A percentile compares a stretch with the other conserved stretches of the same genome.
These are phyloP conservation scores for Salix viminalis DNA, from an alignment of 345 rosid species.

Conservation along the genomic window DNA sequence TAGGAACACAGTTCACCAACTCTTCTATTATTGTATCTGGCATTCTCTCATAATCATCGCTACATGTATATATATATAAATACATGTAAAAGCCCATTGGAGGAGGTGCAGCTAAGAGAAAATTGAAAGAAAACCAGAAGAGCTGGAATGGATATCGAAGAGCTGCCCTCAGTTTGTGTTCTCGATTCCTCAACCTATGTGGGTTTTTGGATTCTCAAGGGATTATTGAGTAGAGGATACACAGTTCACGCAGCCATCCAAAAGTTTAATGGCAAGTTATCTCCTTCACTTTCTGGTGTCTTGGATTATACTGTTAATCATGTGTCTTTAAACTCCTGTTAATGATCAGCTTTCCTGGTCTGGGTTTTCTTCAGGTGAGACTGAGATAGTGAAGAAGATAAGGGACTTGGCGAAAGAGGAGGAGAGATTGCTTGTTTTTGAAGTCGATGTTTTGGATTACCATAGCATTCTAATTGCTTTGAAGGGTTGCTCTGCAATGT, in stretches of 20 bases:
- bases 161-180: slow-evolving; percentile 54
- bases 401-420: slow-evolving; percentile 58
- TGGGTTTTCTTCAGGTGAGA: slow-evolving; percentile 37
- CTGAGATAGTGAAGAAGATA: slow-evolving; percentile 56
- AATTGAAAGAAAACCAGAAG: neutral
- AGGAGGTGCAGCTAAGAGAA: neutral
- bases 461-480: slow-evolving; percentile 70
- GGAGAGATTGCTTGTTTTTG: slow-evolving; percentile 47
- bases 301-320: neutral
- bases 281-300: neutral
- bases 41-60: slow-evolving; percentile 13
- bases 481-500: slow-evolving; percentile 60
- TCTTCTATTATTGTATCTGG: slow-evolving; percentile 15
- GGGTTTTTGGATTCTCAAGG: slow-evolving; percentile 84
- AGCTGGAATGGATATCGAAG: slow-evolving; percentile 27
- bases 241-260: slow-evolving; percentile 73
- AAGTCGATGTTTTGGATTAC: slow-evolving; percentile 68
- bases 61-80: slow-evolving; percentile 27
- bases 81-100: slow-evolving; percentile 15
- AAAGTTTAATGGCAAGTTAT: slow-evolving; percentile 40
- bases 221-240: slow-evolving; percentile 64
- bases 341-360: neutral
- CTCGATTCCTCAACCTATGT: slow-evolving; percentile 85
- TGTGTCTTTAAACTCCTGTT: neutral
- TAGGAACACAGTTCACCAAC: slow-evolving; percentile 57